Percentiles rank a stretch among this genome's conserved stretches.
Evolutionary conservation across 73 alveolate genomes (phyloP).

Genomic region (Symbiodinium pilosum): DNA sequence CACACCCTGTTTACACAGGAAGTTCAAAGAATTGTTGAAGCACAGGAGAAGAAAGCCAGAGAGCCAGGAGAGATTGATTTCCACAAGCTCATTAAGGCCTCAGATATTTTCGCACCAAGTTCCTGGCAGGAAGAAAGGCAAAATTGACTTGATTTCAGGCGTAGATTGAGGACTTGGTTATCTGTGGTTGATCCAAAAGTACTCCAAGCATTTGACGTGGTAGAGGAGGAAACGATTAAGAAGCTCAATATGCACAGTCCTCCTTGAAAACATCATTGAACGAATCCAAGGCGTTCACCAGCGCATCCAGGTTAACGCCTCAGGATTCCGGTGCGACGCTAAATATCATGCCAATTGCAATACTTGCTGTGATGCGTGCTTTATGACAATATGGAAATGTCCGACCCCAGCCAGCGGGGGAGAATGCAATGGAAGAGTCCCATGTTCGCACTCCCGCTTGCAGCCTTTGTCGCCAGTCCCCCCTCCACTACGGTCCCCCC

Average conservation of each 20-base stretch:
- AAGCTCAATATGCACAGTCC: not conserved
- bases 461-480: too few species aligned
- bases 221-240: not conserved
- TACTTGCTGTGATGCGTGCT: not conserved
- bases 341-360: not conserved
- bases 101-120: not conserved
- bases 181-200: not conserved
- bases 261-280: not conserved
- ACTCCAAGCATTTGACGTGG: not conserved
- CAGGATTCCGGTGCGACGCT: too few species aligned
- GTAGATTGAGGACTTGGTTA: not conserved
- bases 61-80: too few species aligned
- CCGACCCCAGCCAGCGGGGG: too few species aligned
- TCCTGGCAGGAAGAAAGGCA: not conserved
- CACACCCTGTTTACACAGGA: too few species aligned
- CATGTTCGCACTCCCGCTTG: too few species aligned
- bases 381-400: too few species aligned
- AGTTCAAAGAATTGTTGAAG: not conserved
- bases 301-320: not conserved
- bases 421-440: too few species aligned
- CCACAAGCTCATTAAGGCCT: too few species aligned
- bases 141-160: too few species aligned
- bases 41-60: not conserved
- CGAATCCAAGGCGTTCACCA: not conserved
- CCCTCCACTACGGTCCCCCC: too few species aligned